Base-by-base conservation (phyloP, 1,284 basidiomycete genomes). In the Sutorius eximius region DNA sequence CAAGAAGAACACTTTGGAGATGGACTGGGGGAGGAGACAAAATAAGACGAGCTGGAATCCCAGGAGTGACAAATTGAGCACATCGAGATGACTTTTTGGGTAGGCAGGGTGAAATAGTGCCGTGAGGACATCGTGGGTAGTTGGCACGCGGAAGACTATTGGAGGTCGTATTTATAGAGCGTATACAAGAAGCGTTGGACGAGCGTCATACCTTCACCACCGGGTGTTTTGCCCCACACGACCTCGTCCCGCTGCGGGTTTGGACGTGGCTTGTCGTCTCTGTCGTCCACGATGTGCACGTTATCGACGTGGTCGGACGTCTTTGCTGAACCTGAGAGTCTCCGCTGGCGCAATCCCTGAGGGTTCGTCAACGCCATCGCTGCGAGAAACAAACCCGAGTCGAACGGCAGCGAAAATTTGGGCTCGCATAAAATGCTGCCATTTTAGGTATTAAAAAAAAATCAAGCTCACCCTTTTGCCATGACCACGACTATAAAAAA, bases 41-140 rank as follows among this genome's bases (percentile, higher is more conserved):
- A 91, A 98, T n/a, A 95, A 69, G 22, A 87, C 59, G 52, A 96
- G 77, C 71, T 98, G 96, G 0, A 87, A 64, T 2, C 82, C 84
- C 32, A 99, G 83, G 5, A 93, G 79, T 5, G 80, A 81, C 24
- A 98, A 76, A 58, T 94, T 98, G 57, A 97, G 74, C 20, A 96
- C 71, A 72, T 98, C 96, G 50, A 99, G 77, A 61, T 95, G 90
- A 34, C 94, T 95, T 71, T 98, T 98, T 4, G 89, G 89, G 64
- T 92, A 87, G 5, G 84, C 79, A 3, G 95, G 97, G 68, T 95
- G 84, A 68, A 97, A 91, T 24, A 99, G 80, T 8, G 90, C 89
- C 5, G 94, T 94, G 55, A 99, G 73, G 55, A 98, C 94, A 70
- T 97, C 94, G 69, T 97, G 93, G 0, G 97, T 99, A 41, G 93